Base-by-base conservation (phyloP, 495 filamentous ascomycete genomes). In the Penicillium robsamsonii region DNA sequence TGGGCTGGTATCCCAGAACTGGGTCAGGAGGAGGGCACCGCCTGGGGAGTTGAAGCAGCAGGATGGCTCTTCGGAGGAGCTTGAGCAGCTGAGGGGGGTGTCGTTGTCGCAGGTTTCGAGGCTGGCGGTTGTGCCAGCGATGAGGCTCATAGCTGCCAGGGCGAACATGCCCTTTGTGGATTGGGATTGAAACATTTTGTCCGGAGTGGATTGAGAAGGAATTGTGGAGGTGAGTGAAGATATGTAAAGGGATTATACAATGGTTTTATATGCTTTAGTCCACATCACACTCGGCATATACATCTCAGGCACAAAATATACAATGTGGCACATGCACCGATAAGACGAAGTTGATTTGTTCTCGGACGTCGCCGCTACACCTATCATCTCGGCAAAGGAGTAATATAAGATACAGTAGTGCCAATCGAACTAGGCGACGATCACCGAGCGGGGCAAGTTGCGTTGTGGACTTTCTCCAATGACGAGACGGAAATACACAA, bases 21-120 rank as follows among this genome's bases (percentile, higher is more conserved):
- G 89, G 15, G 89, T 90, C 64, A 83, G 81, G 38, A 92, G 74
- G 25, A 93, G 69, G 46, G 87, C 79, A 7, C 90, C 90, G 24
- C 89, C 88, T 0, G 87, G 87, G 47, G 81, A 72, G 55, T 91
- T 87, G 70, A 87, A 90, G 75, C 90, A 94, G 75, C 90, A 93
- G 18, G 79, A 79, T 55, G 84, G 73, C n/a, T 70, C 46, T 53
- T 66, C 60, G 35, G 66, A 64, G 15, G 66, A 70, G 58, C 67
- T 72, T 8, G 72, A 67, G 58, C 76, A 78, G 63, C 75, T 78
- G 40, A 73, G 58, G 12, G 64, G 61, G 31, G 50, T 66, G 61
- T 66, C 57, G 44, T 50, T 60, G 57, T 56, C 51, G 58, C 74
- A 76, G 22, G 67, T 58, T 35, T 64, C 46, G 11, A 69, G 50